A percentile compares a stretch with the other conserved stretches of the same genome.
These are phyloP conservation scores for Acacia acuminata DNA, from an alignment of 306 rosid species.

Conservation along the genomic window DNA sequence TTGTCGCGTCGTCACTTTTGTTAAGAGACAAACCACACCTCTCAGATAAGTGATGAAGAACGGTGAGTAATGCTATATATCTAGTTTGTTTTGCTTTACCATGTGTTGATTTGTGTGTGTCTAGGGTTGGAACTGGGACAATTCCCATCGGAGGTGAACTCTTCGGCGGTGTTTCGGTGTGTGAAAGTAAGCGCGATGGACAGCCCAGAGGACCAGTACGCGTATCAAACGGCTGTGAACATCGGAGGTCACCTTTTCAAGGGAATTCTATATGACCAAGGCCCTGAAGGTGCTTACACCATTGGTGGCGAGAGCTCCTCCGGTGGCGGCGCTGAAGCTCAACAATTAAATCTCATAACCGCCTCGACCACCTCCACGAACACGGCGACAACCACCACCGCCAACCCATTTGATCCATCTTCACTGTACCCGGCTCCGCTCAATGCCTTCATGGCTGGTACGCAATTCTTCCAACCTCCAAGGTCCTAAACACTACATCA, in stretches of 20 bases:
- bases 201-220: conserved; percentile 63
- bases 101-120: neutral
- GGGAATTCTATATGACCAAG: conserved; percentile 72
- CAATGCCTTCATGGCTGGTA: conserved; percentile 93
- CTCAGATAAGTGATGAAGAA: neutral
- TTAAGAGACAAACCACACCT: neutral
- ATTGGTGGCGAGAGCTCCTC: conserved; percentile 53
- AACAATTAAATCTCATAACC: conserved; percentile 47
- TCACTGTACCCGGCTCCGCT: conserved; percentile 76
- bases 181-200: conserved; percentile 67
- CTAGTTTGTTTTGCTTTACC: neutral
- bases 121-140: conserved; percentile 73
- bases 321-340: conserved; percentile 47
- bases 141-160: conserved; percentile 66
- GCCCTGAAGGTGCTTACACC: conserved; percentile 53
- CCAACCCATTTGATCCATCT: conserved; percentile 65
- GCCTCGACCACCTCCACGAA: conserved; percentile 33
- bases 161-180: conserved; percentile 67
- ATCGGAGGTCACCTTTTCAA: conserved; percentile 75
- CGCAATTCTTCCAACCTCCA: conserved; percentile 92
- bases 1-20: neutral
- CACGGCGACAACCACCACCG: conserved; percentile 26
- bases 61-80: neutral
- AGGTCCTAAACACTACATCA: conserved; percentile 51
- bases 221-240: conserved; percentile 74